Evolutionary conservation across 176 grass and related monocot species (phyloP).

Genomic region (Musa acuminata): DNA sequence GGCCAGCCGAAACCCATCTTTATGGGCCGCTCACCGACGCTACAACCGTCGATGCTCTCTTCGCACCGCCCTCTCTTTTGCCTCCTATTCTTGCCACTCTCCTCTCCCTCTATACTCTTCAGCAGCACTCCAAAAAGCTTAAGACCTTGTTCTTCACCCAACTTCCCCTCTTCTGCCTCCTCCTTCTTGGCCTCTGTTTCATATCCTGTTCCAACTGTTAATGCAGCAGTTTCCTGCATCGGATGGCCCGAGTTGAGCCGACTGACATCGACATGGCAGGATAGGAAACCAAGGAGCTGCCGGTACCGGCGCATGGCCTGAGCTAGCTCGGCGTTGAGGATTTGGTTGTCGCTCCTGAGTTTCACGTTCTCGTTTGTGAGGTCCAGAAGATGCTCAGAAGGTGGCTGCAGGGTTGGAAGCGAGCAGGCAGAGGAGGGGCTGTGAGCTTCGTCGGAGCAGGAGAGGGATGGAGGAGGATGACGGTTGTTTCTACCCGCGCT

Average conservation of each 20-base stretch:
- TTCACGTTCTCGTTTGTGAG: conserved; percentile 31
- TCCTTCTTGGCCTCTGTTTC: not conserved
- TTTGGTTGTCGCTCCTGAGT: conserved; percentile 33
- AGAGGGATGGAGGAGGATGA: conserved; percentile 4
- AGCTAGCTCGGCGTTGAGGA: conserved; percentile 19
- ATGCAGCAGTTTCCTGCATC: conserved; percentile 13
- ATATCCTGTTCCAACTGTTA: not conserved
- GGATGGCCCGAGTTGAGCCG: conserved; percentile 13
- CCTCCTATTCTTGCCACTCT: not conserved
- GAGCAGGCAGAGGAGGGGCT: conserved; percentile 39
- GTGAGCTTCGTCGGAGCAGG: conserved; percentile 17
- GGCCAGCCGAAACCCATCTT: conserved; percentile 30
- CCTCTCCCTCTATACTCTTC: conserved; percentile 11
- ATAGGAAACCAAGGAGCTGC: conserved; percentile 33
- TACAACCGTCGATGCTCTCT: conserved; percentile 14
- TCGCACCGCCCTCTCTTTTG: conserved; percentile 24
- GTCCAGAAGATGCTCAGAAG: conserved; percentile 5
- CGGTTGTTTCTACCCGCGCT: not conserved
- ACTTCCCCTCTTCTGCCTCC: not conserved
- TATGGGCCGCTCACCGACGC: conserved; percentile 15
- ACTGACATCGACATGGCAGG: conserved; percentile 24
- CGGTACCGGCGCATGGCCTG: conserved; percentile 20
- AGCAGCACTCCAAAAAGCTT: conserved; percentile 41
- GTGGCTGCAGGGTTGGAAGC: conserved; percentile 1
- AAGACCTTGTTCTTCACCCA: conserved; percentile 7